Percentiles rank a stretch among this genome's conserved stretches.
Evolutionary conservation across 1,284 basidiomycete species (phyloP).

Genomic region (Abortiporus biennis): DNA sequence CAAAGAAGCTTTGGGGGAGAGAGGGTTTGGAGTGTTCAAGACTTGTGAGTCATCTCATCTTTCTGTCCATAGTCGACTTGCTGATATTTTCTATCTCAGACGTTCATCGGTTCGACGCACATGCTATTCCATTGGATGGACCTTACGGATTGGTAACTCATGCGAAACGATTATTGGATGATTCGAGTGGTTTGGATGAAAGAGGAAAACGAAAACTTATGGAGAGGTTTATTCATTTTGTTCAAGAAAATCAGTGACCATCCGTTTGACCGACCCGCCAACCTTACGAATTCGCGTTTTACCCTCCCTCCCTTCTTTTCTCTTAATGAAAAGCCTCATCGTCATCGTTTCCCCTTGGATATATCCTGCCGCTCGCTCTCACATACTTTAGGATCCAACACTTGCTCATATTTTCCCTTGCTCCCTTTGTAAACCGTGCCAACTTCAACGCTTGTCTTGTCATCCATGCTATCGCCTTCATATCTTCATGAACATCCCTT

Average conservation of each 20-base stretch:
- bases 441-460: slow-evolving; percentile 3
- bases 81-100: slow-evolving; percentile 17
- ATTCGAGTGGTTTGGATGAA: slow-evolving; percentile 37
- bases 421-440: background rate
- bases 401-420: background rate
- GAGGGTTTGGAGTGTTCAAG: slow-evolving; percentile 61
- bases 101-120: slow-evolving; percentile 58
- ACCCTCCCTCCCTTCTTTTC: no score
- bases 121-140: slow-evolving; percentile 68
- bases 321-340: no score
- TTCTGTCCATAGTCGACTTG: slow-evolving; percentile 5
- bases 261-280: no score
- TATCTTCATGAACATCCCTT: background rate
- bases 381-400: background rate
- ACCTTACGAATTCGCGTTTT: no score
- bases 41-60: slow-evolving; percentile 44
- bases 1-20: slow-evolving; percentile 51
- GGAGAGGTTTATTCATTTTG: slow-evolving; percentile 56
- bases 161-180: slow-evolving; percentile 53
- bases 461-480: background rate
- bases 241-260: slow-evolving; percentile 48
- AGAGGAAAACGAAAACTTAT: slow-evolving; percentile 45
- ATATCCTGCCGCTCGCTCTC: background rate
- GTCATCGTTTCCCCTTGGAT: background rate
- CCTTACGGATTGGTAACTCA: slow-evolving; percentile 56